phyloP scores from a whole-genome alignment of 1,284 basidiomycete genomes.

The Pseudozyma hubeiensis region DNA sequence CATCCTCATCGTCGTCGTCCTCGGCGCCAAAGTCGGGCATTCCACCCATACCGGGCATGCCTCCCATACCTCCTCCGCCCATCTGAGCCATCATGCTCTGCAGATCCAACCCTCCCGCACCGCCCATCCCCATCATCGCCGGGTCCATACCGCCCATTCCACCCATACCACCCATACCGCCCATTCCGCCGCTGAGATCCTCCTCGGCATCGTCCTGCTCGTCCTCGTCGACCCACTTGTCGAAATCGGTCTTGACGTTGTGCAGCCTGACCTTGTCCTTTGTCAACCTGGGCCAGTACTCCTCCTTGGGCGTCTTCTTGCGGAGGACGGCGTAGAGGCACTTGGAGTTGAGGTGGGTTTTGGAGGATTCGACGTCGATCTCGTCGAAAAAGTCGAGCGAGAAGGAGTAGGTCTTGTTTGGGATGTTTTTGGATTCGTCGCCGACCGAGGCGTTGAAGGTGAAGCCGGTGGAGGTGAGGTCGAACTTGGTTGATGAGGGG shows the following conservation, averaged over 20 bases:
- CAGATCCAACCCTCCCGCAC: constrained; percentile 34
- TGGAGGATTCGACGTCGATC: constrained; percentile 62
- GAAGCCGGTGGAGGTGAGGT: constrained; percentile 58
- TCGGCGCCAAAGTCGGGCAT: constrained; percentile 35
- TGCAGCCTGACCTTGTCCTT: constrained; percentile 69
- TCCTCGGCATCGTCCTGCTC: constrained; percentile 64
- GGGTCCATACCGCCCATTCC: constrained; percentile 61
- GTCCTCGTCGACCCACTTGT: constrained; percentile 70
- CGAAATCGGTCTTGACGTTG: constrained; percentile 70
- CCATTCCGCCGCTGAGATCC: constrained; percentile 69
- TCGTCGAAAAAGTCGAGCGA: constrained; percentile 67
- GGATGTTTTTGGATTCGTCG: constrained; percentile 60
- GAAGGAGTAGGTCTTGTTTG: constrained; percentile 62
- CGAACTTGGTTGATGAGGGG: constrained; percentile 63
- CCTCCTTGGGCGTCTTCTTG: constrained; percentile 63
- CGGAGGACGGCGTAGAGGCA: constrained; percentile 63
- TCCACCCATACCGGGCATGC: constrained; percentile 24
- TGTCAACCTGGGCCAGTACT: constrained; percentile 69
- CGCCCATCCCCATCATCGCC: constrained; percentile 29
- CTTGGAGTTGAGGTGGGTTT: constrained; percentile 66
- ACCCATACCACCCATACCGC: constrained; percentile 68
- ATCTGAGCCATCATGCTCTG: constrained; percentile 35
- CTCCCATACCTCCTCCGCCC: constrained; percentile 35
- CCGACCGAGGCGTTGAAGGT: constrained; percentile 57
- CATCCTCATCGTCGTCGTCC: constrained; percentile 56